These are phyloP conservation scores for Viola odorata DNA, from an alignment of 345 rosid species.

Conservation along the genomic window DNA sequence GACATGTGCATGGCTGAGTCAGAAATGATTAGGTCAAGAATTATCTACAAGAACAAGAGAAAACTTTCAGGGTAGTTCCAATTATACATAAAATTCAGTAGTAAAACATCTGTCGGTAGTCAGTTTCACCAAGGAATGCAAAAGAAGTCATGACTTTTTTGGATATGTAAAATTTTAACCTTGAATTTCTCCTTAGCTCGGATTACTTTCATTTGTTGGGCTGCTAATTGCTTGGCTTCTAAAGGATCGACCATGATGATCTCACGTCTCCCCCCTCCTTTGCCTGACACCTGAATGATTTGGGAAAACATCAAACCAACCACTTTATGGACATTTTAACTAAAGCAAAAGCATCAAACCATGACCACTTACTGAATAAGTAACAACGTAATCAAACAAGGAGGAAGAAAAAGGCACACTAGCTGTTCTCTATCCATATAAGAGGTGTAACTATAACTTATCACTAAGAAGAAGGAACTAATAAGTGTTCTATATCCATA, in stretches of 20 bases:
- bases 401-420: no score
- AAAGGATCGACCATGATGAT: constrained; percentile 86
- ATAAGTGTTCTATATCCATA: no score
- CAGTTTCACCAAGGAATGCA: background rate
- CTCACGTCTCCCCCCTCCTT: constrained; percentile 26
- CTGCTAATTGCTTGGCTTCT: constrained; percentile 82
- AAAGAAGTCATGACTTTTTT: constrained; percentile 1
- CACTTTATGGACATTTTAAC: no score
- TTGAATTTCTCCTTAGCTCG: constrained; percentile 53
- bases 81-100: background rate
- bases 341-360: no score
- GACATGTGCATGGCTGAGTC: no score
- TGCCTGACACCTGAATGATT: constrained; percentile 45
- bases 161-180: constrained; percentile 28
- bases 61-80: background rate
- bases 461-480: no score
- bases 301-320: no score
- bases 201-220: constrained; percentile 62
- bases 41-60: background rate
- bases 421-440: no score
- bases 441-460: no score
- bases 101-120: background rate
- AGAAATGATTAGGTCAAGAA: background rate
- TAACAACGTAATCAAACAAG: no score
- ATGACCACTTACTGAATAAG: no score